Evolutionary conservation across 768 basidiomycete species (phyloP).

Genomic region (Pulveroboletus sp.): DNA sequence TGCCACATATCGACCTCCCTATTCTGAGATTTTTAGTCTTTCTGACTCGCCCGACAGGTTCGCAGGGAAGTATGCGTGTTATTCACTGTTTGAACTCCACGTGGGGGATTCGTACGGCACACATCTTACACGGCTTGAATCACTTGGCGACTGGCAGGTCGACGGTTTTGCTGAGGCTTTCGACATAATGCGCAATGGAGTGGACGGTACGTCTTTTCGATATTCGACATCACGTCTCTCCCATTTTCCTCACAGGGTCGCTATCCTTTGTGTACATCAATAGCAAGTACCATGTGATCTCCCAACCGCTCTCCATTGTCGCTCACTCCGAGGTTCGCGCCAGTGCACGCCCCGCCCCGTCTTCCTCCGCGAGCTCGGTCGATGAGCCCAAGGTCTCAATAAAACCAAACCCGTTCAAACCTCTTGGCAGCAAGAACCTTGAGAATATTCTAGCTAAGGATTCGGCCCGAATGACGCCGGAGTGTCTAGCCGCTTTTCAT

Average conservation of each 20-base stretch:
- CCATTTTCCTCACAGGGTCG: conserved; percentile 18
- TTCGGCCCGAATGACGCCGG: conserved; percentile 18
- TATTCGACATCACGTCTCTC: not conserved
- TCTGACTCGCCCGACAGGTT: conserved; percentile 11
- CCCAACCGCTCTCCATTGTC: conserved; percentile 37
- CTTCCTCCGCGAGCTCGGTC: conserved; percentile 17
- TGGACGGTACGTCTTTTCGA: conserved; percentile 39
- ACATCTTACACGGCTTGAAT: conserved; percentile 33
- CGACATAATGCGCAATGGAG: conserved; percentile 41
- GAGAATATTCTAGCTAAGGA: conserved; percentile 36
- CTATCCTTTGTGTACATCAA: conserved; percentile 36
- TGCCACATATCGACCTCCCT: conserved; percentile 32
- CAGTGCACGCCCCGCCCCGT: conserved; percentile 11
- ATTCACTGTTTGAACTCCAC: conserved; percentile 24
- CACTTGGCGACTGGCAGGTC: conserved; percentile 51
- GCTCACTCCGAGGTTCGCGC: conserved; percentile 13
- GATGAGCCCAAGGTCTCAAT: conserved; percentile 33
- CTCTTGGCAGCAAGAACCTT: conserved; percentile 42
- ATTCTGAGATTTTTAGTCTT: conserved; percentile 21
- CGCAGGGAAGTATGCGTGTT: conserved; percentile 6
- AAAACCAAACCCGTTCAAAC: conserved; percentile 64
- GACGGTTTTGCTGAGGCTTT: conserved; percentile 44
- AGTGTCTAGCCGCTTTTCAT: conserved; percentile 29
- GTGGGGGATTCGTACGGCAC: conserved; percentile 19
- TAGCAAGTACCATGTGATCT: conserved; percentile 41